Conservation (phyloP, 331 rosid species). For the Erythrophleum ivorense region DNA sequence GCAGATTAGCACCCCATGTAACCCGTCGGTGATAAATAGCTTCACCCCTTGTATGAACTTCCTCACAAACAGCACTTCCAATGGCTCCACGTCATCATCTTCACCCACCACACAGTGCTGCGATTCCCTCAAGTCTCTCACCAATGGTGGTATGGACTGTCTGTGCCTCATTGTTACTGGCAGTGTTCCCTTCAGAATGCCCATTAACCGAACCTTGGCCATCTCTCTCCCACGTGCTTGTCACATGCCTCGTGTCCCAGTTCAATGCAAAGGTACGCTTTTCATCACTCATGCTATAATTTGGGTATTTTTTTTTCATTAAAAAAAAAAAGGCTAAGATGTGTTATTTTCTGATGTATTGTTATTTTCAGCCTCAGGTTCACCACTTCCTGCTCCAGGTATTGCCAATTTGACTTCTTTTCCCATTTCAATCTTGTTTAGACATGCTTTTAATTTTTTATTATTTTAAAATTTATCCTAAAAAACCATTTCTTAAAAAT, state of each 20-base stretch:
- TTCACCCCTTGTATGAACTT: slow-evolving; percentile 69
- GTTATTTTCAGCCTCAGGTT: slow-evolving; percentile 58
- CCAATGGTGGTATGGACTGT: slow-evolving; percentile 71
- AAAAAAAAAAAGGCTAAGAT: not conserved
- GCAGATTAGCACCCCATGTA: slow-evolving; percentile 73
- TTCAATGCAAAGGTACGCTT: slow-evolving; percentile 78
- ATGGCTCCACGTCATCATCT: slow-evolving; percentile 50
- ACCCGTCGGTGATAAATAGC: slow-evolving; percentile 47
- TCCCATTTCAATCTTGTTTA: not conserved
- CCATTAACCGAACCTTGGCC: slow-evolving; percentile 77
- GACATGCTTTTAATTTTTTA: no score
- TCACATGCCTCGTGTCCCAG: slow-evolving; percentile 71
- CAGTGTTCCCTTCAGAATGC: slow-evolving; percentile 65
- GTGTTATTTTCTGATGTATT: not conserved
- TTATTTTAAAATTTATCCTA: not conserved
- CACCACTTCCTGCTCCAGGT: slow-evolving; percentile 94
- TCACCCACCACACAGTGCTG: slow-evolving; percentile 70
- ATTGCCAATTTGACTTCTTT: not conserved
- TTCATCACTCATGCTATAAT: not conserved
- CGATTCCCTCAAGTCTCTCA: slow-evolving; percentile 58
- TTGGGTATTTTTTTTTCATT: not conserved
- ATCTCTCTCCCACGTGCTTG: slow-evolving; percentile 95
- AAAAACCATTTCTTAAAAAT: no score
- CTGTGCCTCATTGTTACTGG: slow-evolving; percentile 78
- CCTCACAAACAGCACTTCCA: slow-evolving; percentile 70